phyloP scores from a whole-genome alignment of 805 yeast species.

The Kodamaea nitidulidarum region DNA sequence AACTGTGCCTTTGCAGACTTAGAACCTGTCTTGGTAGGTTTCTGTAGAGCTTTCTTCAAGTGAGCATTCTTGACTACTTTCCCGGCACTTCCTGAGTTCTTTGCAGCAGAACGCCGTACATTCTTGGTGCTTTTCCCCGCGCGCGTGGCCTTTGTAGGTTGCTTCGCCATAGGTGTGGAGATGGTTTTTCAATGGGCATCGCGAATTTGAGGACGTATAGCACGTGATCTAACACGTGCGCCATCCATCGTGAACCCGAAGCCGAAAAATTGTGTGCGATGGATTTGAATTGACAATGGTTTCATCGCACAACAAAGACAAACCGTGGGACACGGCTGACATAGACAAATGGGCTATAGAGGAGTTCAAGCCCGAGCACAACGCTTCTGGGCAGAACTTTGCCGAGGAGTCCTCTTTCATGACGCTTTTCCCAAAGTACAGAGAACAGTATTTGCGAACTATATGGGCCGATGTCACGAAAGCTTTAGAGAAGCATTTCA shows the following conservation, averaged over 20 bases:
- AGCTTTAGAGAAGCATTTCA: slow-evolving; percentile 65
- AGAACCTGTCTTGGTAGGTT: slow-evolving; percentile 16
- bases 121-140: neutral
- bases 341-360: slow-evolving; percentile 90
- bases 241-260: too few species aligned
- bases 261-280: slow-evolving; percentile 1
- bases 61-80: neutral
- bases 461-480: slow-evolving; percentile 93
- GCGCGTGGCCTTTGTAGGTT: slow-evolving; percentile 2
- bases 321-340: slow-evolving; percentile 97
- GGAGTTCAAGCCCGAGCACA: slow-evolving; percentile 86
- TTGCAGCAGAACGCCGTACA: neutral
- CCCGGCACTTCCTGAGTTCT: neutral
- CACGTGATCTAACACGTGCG: neutral
- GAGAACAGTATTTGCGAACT: slow-evolving; percentile 83
- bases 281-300: slow-evolving; percentile 51
- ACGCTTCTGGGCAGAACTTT: slow-evolving; percentile 80
- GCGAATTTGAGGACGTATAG: too few species aligned
- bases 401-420: slow-evolving; percentile 95
- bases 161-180: neutral
- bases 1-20: slow-evolving; percentile 32
- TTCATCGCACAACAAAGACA: slow-evolving; percentile 88
- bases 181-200: neutral
- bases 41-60: neutral
- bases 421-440: slow-evolving; percentile 93